Evolutionary conservation across 495 filamentous ascomycete genomes (phyloP).

Genomic region (Baudoinia panamericana): DNA sequence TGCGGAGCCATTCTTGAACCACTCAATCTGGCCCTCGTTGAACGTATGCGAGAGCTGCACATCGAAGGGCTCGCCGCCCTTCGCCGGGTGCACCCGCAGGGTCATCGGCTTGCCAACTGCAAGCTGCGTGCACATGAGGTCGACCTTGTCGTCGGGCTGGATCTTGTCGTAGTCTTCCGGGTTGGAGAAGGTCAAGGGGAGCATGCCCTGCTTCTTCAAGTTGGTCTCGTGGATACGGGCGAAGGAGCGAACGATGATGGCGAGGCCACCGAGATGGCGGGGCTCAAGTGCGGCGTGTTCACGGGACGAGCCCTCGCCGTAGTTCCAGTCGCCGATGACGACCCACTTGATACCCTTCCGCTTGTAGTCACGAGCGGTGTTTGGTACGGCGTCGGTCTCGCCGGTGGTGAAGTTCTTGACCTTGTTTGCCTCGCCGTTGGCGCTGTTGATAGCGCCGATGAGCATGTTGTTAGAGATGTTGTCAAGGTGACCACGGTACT

Average conservation of each 20-base stretch:
- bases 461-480: slow-evolving; percentile 99
- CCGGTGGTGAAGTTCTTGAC: slow-evolving; percentile 81
- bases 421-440: slow-evolving; percentile 96
- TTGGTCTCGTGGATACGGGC: slow-evolving; percentile 99
- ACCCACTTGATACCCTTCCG: slow-evolving; percentile 90
- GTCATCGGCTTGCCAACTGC: slow-evolving; percentile 91
- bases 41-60: slow-evolving; percentile 84
- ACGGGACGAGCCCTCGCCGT: slow-evolving; percentile 92
- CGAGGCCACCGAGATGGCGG: slow-evolving; percentile 89
- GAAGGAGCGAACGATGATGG: slow-evolving; percentile 91
- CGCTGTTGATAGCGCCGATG: slow-evolving; percentile 91
- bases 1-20: slow-evolving; percentile 95
- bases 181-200: slow-evolving; percentile 87
- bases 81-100: slow-evolving; percentile 76
- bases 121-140: slow-evolving; percentile 79
- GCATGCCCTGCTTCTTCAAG: slow-evolving; percentile 99
- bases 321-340: slow-evolving; percentile 99
- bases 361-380: slow-evolving; percentile 97
- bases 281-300: slow-evolving; percentile 98
- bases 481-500: slow-evolving; percentile 98
- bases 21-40: slow-evolving; percentile 92
- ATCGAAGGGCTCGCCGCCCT: slow-evolving; percentile 61
- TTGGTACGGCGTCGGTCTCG: slow-evolving; percentile 76
- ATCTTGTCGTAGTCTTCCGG: slow-evolving; percentile 98
- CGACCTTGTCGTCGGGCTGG: slow-evolving; percentile 79